Percentiles rank a stretch among this genome's conserved stretches.
Evolutionary conservation across 495 filamentous ascomycete genomes (phyloP).

Genomic region (Durotheca rogersii): DNA sequence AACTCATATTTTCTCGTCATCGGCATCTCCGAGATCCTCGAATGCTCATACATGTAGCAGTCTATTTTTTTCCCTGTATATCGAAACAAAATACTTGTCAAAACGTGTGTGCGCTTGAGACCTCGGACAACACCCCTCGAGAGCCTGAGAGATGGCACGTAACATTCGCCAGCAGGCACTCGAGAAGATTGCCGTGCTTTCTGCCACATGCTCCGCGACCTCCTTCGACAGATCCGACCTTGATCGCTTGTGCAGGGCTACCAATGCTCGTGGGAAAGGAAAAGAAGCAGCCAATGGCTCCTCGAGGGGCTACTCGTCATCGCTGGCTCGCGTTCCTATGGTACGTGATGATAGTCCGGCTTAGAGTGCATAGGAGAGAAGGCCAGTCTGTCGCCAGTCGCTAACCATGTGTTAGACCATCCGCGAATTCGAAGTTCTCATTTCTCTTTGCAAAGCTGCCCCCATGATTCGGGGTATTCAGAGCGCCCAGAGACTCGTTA

Average conservation of each 20-base stretch:
- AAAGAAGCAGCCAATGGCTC: constrained; percentile 40
- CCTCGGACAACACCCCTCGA: neutral
- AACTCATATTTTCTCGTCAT: neutral
- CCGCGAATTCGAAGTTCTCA: constrained; percentile 83
- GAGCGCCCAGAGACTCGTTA: constrained; percentile 69
- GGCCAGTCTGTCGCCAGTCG: neutral
- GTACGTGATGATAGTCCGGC: constrained; percentile 37
- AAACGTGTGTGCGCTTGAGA: neutral
- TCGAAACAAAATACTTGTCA: constrained; percentile 1
- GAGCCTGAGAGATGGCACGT: constrained; percentile 44
- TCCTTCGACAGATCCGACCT: constrained; percentile 65
- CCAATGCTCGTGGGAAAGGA: constrained; percentile 40
- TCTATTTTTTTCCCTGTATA: neutral
- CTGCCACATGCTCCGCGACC: constrained; percentile 49
- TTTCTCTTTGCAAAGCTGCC: constrained; percentile 86
- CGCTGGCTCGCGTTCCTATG: constrained; percentile 52
- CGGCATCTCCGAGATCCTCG: neutral
- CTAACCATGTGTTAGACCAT: constrained; percentile 50
- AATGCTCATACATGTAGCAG: neutral
- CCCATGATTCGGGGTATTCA: constrained; percentile 64
- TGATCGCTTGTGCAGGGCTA: constrained; percentile 60
- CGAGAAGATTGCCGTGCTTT: constrained; percentile 68
- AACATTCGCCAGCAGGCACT: constrained; percentile 64
- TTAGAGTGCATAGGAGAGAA: neutral
- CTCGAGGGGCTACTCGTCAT: constrained; percentile 23